Evolutionary conservation across 2,329 filamentous ascomycete genomes (phyloP).

Genomic region (Decorospora gaudefroyi): DNA sequence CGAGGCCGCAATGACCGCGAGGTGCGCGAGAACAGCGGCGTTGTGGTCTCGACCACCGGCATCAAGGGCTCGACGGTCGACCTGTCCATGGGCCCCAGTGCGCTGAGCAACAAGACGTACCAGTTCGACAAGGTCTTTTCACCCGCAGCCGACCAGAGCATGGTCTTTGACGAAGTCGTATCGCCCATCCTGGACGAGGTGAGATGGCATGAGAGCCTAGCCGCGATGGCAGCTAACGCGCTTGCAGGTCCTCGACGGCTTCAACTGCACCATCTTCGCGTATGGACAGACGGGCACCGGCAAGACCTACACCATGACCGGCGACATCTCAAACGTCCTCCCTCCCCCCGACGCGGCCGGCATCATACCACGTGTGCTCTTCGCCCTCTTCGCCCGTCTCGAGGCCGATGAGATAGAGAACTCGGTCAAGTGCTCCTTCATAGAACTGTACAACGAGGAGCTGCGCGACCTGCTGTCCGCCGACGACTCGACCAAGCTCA

Average conservation of each 20-base stretch:
- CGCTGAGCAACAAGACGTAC: constrained; percentile 94
- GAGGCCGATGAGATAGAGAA: constrained; percentile 77
- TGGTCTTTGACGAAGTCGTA: constrained; percentile 95
- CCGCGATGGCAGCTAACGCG: constrained; percentile 10
- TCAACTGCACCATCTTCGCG: constrained; percentile 98
- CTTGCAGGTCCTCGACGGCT: constrained; percentile 81
- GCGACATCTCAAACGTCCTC: constrained; percentile 91
- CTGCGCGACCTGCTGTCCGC: constrained; percentile 82
- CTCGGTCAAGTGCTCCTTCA: constrained; percentile 96
- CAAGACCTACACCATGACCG: constrained; percentile 99
- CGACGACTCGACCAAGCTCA: constrained; percentile 84
- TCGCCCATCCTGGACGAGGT: constrained; percentile 92
- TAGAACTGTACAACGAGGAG: constrained; percentile 98
- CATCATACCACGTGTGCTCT: constrained; percentile 89
- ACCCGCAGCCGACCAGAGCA: constrained; percentile 86
- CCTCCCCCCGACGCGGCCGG: constrained; percentile 89
- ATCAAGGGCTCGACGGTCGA: constrained; percentile 83
- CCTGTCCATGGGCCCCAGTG: constrained; percentile 88
- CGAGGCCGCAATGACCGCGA: constrained; percentile 91
- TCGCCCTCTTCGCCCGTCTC: constrained; percentile 84
- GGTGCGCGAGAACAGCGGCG: constrained; percentile 89
- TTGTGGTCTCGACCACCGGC: constrained; percentile 87
- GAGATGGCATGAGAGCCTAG: constrained; percentile 11
- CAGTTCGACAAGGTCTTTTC: constrained; percentile 98
- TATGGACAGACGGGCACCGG: constrained; percentile 98